Evolutionary conservation across 2,329 filamentous ascomycete genomes (phyloP).

Genomic region (Xylaria polymorpha): DNA sequence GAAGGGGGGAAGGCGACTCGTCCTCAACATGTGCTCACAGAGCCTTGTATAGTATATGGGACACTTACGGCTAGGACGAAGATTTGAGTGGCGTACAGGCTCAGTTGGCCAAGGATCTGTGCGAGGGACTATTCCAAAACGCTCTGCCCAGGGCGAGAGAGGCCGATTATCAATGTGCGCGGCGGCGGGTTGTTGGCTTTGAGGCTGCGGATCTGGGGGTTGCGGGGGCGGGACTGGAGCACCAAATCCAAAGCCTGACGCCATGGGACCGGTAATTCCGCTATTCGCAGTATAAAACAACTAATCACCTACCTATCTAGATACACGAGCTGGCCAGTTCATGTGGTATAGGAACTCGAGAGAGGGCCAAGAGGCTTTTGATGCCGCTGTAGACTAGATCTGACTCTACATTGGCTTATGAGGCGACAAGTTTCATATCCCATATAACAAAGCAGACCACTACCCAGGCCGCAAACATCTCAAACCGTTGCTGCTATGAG

Average conservation of each 20-base stretch:
- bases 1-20: neutral
- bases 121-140: conserved; percentile 12
- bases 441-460: conserved; percentile 6
- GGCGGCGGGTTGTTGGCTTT: neutral
- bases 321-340: neutral
- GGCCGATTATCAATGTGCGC: conserved; percentile 6
- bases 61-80: conserved; percentile 32
- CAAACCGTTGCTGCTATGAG: neutral
- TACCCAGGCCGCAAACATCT: conserved; percentile 22
- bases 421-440: neutral
- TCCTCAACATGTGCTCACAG: neutral
- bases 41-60: neutral
- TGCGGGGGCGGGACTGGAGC: no score
- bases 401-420: neutral
- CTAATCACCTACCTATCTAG: neutral
- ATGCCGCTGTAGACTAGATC: neutral
- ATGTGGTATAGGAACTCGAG: neutral
- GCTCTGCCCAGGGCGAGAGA: conserved; percentile 32
- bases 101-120: neutral
- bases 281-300: neutral
- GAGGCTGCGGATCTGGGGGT: neutral
- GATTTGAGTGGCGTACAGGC: conserved; percentile 24
- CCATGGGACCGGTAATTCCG: neutral
- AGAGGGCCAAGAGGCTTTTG: neutral
- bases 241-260: neutral